Evolutionary conservation across 345 rosid genomes (phyloP), one percentile per base, ranked within the genome.

Genomic region (Sonneratia alba): DNA sequence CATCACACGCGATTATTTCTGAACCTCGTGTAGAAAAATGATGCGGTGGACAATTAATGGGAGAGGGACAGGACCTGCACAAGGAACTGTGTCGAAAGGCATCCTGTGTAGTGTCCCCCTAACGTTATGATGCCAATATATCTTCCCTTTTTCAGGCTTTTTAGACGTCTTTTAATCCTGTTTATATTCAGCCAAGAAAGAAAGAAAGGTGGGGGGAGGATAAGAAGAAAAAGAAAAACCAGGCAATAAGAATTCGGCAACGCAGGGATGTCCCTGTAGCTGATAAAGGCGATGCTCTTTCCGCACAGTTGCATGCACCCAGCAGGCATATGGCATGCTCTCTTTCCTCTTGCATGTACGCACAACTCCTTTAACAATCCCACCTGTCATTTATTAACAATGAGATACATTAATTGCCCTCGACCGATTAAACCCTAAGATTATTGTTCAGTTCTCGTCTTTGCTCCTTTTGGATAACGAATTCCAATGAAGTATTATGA

Each of bases 251-350:
- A 27, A 74, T 74, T 67, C 38, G 27, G 66, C 66, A 62, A 62
- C 10, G 66, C 27, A 32, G 38, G 38, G 66, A 62, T 62, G 66
- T 32, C 38, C 38, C 14, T 62, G 37, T 14, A 12, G 66, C 19
- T 0, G 66, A 70, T 36, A 57, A 70, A 70, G 66, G 73, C 42
- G 65, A 55, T 36, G 62, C 19, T 67, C 70, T 67, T 73, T 67
- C 43, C 11, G 67, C 56, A 42, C 53, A 67, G 67, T 67, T 68
- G 71, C 76, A 68, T 68, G 72, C 67, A 74, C 71, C 71, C 69
- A 64, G 38, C 21, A 68, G 9, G 2, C 45, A 27, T 27, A 27
- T 27, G 32, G 32, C 32, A 27, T 1, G 1, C 32, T 27, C 32
- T 27, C 32, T 37, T 22, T 36, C 16, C 14, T 36, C 45, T 66